Percentiles rank a stretch among this genome's conserved stretches.
Conservation (phyloP, 208 protist species). For the Crithidia brevicula region DNA sequence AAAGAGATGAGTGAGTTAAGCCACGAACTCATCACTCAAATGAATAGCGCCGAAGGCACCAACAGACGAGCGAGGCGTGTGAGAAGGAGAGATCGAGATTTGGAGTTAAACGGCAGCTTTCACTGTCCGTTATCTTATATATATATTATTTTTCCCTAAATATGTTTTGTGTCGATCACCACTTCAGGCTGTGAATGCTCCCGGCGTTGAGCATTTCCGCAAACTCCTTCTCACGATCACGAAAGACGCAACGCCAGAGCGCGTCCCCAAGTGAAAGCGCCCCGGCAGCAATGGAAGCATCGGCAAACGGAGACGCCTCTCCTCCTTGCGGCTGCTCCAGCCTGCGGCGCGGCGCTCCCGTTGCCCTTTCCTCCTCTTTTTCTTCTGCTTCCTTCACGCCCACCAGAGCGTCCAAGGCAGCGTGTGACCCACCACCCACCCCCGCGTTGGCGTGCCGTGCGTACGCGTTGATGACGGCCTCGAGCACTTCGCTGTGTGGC, state of each 20-base stretch:
- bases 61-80: no score
- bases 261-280: slow-evolving; percentile 33
- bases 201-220: slow-evolving; percentile 61
- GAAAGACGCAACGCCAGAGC: slow-evolving; percentile 63
- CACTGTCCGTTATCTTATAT: no score
- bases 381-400: not conserved
- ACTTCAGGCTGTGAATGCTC: slow-evolving; percentile 78
- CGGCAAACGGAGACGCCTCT: slow-evolving; percentile 30
- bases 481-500: slow-evolving; percentile 19
- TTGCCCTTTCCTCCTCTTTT: not conserved
- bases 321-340: not conserved
- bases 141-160: no score
- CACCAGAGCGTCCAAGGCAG: not conserved
- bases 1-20: no score
- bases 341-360: slow-evolving; percentile 1
- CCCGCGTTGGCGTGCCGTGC: not conserved
- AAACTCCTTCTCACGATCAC: slow-evolving; percentile 80
- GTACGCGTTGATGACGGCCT: slow-evolving; percentile 22
- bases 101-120: no score
- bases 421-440: not conserved
- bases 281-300: slow-evolving; percentile 26
- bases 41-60: no score
- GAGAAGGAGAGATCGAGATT: no score
- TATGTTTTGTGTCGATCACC: slow-evolving; percentile 36
- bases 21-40: no score